Percentiles rank a stretch among this genome's conserved stretches.
Evolutionary conservation across 192 early-diverging fungal genomes (phyloP).

Genomic region (Coemansia sp.): DNA sequence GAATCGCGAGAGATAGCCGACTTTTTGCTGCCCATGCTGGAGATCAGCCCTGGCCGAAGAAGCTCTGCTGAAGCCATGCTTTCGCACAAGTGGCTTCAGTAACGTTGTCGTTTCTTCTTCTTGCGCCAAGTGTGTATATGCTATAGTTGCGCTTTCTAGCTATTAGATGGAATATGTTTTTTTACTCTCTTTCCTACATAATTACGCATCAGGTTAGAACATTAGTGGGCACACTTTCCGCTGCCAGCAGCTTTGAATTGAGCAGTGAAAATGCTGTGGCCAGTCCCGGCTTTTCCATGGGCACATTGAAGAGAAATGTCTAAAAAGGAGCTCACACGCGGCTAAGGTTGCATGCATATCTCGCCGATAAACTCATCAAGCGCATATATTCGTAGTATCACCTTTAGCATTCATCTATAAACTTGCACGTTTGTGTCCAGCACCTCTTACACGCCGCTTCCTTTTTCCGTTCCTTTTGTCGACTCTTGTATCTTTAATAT

Average conservation of each 20-base stretch:
- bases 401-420: not conserved
- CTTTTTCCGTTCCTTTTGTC: not conserved
- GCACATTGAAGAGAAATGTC: too few species aligned
- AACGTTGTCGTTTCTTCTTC: not conserved
- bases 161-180: not conserved
- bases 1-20: constrained; percentile 75
- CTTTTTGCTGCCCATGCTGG: constrained; percentile 85
- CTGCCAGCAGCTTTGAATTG: not conserved
- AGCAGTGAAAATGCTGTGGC: too few species aligned
- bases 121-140: not conserved
- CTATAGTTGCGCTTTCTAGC: constrained; percentile 2
- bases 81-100: constrained; percentile 60
- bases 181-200: not conserved
- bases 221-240: not conserved
- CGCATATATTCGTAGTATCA: not conserved
- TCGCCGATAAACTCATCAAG: too few species aligned
- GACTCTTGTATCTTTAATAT: not conserved
- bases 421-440: not conserved
- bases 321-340: too few species aligned
- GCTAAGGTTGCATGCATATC: too few species aligned
- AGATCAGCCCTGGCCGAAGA: constrained; percentile 60
- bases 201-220: not conserved
- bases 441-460: not conserved
- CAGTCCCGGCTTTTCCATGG: too few species aligned
- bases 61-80: constrained; percentile 61